Evolutionary conservation across 2,329 filamentous ascomycete genomes (phyloP).

Genomic region (Chrysosporium keratinophilum): DNA sequence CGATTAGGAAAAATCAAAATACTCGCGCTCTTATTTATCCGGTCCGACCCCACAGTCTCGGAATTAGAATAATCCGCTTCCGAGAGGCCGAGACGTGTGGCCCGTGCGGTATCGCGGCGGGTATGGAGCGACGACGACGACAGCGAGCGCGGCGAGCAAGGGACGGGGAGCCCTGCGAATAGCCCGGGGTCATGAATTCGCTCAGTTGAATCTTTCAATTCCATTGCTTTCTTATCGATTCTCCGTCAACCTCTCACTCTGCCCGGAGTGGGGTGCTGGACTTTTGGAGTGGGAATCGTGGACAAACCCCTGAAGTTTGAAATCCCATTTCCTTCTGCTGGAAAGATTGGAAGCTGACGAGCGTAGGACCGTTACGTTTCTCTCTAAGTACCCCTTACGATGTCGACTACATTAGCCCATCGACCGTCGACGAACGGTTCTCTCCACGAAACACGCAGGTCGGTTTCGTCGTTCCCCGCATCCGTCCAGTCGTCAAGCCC

Average conservation of each 20-base stretch:
- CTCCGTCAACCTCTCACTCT: not conserved
- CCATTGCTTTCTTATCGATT: not conserved
- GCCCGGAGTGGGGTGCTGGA: not conserved
- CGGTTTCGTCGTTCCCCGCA: slow-evolving; percentile 54
- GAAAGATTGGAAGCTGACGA: not conserved
- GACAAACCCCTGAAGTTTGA: slow-evolving; percentile 1
- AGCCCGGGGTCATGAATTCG: not conserved
- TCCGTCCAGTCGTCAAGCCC: slow-evolving; percentile 30
- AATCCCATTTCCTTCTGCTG: not conserved
- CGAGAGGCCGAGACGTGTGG: not conserved
- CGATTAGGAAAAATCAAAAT: slow-evolving; percentile 14
- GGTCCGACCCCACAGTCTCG: not conserved
- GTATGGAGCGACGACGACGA: not conserved
- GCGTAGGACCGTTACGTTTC: not conserved
- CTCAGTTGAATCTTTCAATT: not conserved
- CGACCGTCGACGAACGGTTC: slow-evolving; percentile 33
- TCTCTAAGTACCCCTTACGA: slow-evolving; percentile 18
- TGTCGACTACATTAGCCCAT: slow-evolving; percentile 31
- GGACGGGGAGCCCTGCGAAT: not conserved
- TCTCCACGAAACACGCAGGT: slow-evolving; percentile 40
- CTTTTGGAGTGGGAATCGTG: not conserved
- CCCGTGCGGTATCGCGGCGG: slow-evolving; percentile 9
- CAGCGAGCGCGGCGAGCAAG: not conserved
- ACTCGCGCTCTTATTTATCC: slow-evolving; percentile 13
- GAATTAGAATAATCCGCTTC: slow-evolving; percentile 3